Evolutionary conservation across 352 stramenopile genomes (phyloP).

Genomic region (Phytopythium helicoides): DNA sequence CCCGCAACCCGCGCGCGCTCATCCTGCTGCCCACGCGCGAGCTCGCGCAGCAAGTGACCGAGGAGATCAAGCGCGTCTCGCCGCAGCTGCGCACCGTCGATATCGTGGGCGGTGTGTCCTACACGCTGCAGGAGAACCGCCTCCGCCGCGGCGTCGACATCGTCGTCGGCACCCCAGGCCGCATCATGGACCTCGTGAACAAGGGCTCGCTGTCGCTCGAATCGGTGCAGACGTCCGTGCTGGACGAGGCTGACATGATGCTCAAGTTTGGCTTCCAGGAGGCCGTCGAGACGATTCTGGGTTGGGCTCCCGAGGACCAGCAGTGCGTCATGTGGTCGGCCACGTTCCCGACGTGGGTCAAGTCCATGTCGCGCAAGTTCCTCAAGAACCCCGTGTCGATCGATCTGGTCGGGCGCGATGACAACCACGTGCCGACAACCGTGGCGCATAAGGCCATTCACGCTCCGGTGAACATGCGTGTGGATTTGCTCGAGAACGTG

Average conservation of each 20-base stretch:
- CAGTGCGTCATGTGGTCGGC: conserved; percentile 97
- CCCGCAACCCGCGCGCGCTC: conserved; percentile 84
- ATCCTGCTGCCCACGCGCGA: conserved; percentile 97
- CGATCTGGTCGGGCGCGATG: conserved; percentile 91
- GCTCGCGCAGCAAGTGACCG: conserved; percentile 95
- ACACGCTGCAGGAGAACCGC: conserved; percentile 91
- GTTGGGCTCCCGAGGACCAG: conserved; percentile 58
- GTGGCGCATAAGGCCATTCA: conserved; percentile 93
- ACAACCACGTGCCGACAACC: conserved; percentile 81
- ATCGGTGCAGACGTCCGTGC: conserved; percentile 87
- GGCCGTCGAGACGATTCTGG: conserved; percentile 95
- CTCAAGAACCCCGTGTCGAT: conserved; percentile 92
- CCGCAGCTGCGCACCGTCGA: conserved; percentile 89
- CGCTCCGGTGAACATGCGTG: conserved; percentile 67
- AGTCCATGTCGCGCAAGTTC: conserved; percentile 91
- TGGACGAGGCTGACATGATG: conserved; percentile 98
- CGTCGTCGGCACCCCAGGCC: conserved; percentile 95
- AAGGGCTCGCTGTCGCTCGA: conserved; percentile 91
- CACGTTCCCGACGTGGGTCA: conserved; percentile 96
- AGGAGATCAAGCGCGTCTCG: conserved; percentile 86
- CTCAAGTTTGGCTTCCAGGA: conserved; percentile 99
- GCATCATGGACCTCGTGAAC: conserved; percentile 96
- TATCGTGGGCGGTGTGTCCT: conserved; percentile 93
- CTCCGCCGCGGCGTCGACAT: conserved; percentile 92
- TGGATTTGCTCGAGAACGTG: conserved; percentile 67